Conservation (phyloP, 1,284 basidiomycete genomes). For the Papiliotrema laurentii region DNA sequence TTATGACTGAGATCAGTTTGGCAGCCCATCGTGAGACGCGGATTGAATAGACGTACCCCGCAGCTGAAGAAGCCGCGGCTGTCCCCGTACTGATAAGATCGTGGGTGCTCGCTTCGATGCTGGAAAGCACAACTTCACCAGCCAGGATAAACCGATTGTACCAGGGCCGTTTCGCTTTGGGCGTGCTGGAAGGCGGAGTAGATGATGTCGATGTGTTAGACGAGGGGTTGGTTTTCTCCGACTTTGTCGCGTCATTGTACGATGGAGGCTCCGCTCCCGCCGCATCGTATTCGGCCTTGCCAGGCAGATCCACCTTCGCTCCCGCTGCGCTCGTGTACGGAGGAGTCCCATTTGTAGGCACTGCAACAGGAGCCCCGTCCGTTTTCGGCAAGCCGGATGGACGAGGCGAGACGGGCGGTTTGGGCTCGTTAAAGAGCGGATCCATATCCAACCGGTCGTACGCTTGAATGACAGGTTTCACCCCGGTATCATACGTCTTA, state of each 20-base stretch:
- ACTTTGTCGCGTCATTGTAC: not conserved
- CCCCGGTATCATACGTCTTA: slow-evolving; percentile 21
- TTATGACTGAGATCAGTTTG: slow-evolving; percentile 38
- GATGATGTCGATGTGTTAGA: not conserved
- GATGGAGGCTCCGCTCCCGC: not conserved
- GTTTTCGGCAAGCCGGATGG: no score
- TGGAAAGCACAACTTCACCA: slow-evolving; percentile 66
- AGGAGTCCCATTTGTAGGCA: not conserved
- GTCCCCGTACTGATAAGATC: slow-evolving; percentile 60
- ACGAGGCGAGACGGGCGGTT: not conserved
- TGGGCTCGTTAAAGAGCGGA: not conserved
- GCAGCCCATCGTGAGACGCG: not conserved
- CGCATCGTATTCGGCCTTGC: not conserved
- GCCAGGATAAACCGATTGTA: slow-evolving; percentile 59
- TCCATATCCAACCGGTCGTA: slow-evolving; percentile 1
- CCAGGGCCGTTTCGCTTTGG: slow-evolving; percentile 31
- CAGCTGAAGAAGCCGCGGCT: slow-evolving; percentile 56
- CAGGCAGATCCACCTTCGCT: not conserved
- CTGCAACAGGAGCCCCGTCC: no score
- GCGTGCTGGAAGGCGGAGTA: not conserved
- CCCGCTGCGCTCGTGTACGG: not conserved
- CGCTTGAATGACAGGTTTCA: slow-evolving; percentile 19
- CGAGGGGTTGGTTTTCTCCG: no score
- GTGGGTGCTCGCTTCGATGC: slow-evolving; percentile 62
- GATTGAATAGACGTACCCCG: slow-evolving; percentile 54